Evolutionary conservation across 176 grass and related monocot genomes (phyloP).

Genomic region (Alloteropsis semialata): DNA sequence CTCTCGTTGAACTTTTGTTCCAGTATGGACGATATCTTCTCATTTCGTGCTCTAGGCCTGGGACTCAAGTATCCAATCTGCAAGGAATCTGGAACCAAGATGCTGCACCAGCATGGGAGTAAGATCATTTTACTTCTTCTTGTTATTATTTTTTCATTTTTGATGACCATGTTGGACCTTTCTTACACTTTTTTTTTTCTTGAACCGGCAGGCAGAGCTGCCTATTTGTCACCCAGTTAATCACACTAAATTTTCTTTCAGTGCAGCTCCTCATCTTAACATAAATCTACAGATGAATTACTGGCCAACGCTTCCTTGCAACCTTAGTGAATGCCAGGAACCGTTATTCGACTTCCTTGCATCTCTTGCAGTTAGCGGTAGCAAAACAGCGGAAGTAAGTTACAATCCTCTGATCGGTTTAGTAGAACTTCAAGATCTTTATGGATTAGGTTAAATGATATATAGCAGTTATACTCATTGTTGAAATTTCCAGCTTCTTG

Average conservation of each 20-base stretch:
- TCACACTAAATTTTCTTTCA: conserved; percentile 47
- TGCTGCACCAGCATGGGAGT: conserved; percentile 58
- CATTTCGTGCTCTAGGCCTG: conserved; percentile 76
- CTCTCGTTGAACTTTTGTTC: conserved; percentile 75
- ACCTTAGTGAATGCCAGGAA: conserved; percentile 88
- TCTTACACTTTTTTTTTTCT: too few relatives aligned
- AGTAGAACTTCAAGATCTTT: background rate
- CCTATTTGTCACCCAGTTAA: background rate
- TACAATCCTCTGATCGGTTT: background rate
- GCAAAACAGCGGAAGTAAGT: conserved; percentile 80
- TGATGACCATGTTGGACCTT: too few relatives aligned
- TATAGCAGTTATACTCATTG: too few relatives aligned
- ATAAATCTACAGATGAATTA: conserved; percentile 96
- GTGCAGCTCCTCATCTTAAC: conserved; percentile 75
- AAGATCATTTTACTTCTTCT: background rate
- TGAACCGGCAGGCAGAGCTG: too few relatives aligned
- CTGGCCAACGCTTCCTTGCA: conserved; percentile 78
- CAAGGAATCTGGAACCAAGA: conserved; percentile 86
- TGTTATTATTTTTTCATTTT: background rate
- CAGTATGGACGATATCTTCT: conserved; percentile 82
- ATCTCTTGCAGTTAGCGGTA: conserved; percentile 75
- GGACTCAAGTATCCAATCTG: conserved; percentile 69
- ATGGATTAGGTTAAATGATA: too few relatives aligned
- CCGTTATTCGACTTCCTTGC: conserved; percentile 73
- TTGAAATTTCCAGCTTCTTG: too few relatives aligned